phyloP scores from a whole-genome alignment of 2,329 filamentous ascomycete genomes.

The Sporothrix brasiliensis region DNA sequence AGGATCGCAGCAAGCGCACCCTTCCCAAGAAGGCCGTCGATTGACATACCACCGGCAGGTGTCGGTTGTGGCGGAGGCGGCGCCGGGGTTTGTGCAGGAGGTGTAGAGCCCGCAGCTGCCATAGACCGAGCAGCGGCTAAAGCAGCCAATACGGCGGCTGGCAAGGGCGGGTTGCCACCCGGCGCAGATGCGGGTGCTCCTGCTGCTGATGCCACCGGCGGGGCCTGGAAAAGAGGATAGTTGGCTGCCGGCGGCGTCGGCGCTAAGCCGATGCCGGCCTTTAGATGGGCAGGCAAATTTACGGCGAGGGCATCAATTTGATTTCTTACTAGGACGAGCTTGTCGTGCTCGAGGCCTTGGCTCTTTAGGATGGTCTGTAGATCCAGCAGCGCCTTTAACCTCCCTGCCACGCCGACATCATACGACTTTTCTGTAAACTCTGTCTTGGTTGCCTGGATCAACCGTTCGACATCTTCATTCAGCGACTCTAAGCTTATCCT shows the following conservation, averaged over 20 bases:
- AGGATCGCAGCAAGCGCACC: conserved; percentile 63
- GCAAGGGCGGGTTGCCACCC: conserved; percentile 25
- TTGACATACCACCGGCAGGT: conserved; percentile 46
- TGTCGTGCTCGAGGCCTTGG: conserved; percentile 76
- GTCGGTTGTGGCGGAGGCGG: conserved; percentile 44
- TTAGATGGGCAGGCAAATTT: conserved; percentile 57
- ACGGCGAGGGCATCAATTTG: conserved; percentile 78
- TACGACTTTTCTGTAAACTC: conserved; percentile 76
- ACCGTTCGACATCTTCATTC: conserved; percentile 77
- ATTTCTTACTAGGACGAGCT: conserved; percentile 80
- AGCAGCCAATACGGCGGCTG: conserved; percentile 34
- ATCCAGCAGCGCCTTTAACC: conserved; percentile 81
- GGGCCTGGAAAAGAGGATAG: conserved; percentile 33
- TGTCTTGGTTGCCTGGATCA: conserved; percentile 72
- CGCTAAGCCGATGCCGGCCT: conserved; percentile 42
- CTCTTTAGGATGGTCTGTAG: conserved; percentile 78
- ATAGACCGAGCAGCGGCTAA: conserved; percentile 37
- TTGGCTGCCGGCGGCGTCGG: conserved; percentile 41
- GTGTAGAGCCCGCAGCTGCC: conserved; percentile 25
- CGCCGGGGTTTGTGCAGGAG: conserved; percentile 25
- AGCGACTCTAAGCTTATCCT: conserved; percentile 71
- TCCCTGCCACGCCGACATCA: conserved; percentile 74
- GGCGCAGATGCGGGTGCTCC: conserved; percentile 31
- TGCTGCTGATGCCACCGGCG: conserved; percentile 45
- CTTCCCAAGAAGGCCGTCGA: conserved; percentile 62